Base-by-base conservation (phyloP, 768 basidiomycete species). In the Psilocybe subaeruginosa region DNA sequence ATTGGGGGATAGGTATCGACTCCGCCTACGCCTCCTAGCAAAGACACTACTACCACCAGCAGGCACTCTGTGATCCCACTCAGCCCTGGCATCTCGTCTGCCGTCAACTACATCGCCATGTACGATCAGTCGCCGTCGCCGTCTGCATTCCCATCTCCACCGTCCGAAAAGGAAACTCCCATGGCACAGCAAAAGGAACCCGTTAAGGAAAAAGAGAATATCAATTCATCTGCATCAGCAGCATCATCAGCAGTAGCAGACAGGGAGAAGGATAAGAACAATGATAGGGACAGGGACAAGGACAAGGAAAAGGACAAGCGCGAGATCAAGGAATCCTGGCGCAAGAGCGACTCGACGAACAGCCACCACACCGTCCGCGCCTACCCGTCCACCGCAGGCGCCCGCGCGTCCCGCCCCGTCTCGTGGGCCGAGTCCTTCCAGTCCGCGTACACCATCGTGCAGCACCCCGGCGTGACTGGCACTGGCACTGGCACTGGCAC, bases 311-410 rank as follows among this genome's bases (percentile, higher is more conserved):
- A 67, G 54, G 64, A 63, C 54, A 70, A 68, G 23, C 39, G 52
- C 61, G 31, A 68, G 68, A 51, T 39, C 61, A 92, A 89, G 76
- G 91, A 93, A 64, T 79, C 80, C 33, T 90, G 91, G 88, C 78
- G 91, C 68, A 91, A 90, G 75, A 92, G 91, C 66, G 91, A 93
- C 73, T 87, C 91, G 5, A 92, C 90, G n/a, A 85, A 88, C 69
- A 88, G 90, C 68, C 86, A 88, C 69, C 83, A 84, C 63, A 92
- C 91, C 17, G 84, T 91, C 58, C 83, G 90, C 31, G n/a, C 46
- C 19, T 4, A 30, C 84, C 87, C 37, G 78, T 84, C 11, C 37
- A 29, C 50, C 50, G 27, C 75, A 78, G 33, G 67, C 76, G 12
- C 80, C 79, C 41, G 72, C 70, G 35, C 82, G 64, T 86, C 89